These are phyloP conservation scores for Stephania japonica DNA, from an alignment of 164 flowering plant genomes.

Conservation along the genomic window DNA sequence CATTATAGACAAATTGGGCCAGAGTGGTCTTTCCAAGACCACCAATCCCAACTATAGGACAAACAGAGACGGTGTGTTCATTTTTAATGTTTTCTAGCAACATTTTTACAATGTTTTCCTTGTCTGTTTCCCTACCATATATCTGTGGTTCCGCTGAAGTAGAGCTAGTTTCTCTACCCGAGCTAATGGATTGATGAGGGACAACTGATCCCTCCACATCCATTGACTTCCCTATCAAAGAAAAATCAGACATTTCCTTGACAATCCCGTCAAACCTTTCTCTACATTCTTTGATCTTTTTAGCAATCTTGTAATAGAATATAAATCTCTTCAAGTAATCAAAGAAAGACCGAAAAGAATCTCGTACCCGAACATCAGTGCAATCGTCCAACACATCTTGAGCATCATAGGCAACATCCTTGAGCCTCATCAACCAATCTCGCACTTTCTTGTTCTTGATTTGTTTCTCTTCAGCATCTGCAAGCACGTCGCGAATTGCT, in stretches of 20 bases:
- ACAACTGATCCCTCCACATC: neutral
- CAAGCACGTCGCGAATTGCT: neutral
- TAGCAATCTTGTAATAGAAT: neutral
- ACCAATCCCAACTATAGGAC: conserved; percentile 6
- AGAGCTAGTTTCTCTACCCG: neutral
- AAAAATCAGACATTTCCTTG: conserved; percentile 1
- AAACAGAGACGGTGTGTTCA: neutral
- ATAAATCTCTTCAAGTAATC: neutral
- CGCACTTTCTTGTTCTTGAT: neutral
- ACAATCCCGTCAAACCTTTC: conserved; percentile 7
- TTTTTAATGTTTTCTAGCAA: neutral
- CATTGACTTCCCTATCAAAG: neutral
- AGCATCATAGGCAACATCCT: neutral
- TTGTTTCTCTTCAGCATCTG: neutral
- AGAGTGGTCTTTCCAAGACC: conserved; percentile 8
- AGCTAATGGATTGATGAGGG: no score
- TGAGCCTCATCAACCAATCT: neutral
- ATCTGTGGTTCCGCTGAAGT: neutral
- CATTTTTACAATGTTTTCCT: no score
- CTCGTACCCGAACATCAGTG: neutral
- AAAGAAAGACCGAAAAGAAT: neutral
- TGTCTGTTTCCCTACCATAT: neutral
- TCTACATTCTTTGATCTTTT: neutral
- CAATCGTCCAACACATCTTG: neutral
- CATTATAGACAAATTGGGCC: neutral